Base-by-base conservation (phyloP, 192 early-diverging fungal species). In the Coemansia sp. region DNA sequence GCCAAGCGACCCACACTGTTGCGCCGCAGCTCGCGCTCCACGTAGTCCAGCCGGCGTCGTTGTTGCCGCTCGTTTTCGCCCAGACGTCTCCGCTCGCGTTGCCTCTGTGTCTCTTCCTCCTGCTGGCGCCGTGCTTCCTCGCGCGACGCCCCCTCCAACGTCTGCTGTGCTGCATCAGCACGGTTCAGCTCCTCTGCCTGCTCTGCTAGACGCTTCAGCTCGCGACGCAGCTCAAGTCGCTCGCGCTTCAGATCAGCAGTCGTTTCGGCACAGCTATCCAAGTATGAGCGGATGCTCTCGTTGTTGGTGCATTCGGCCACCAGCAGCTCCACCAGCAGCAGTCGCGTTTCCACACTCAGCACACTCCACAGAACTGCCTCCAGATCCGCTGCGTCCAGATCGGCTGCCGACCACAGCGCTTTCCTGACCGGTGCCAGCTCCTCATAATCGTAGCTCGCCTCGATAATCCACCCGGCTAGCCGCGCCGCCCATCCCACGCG, bases 251-350 rank as follows among this genome's bases (percentile, higher is more conserved):
- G 74, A 49, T 89, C 92, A 0, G 83, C 84, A 22, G 85, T 74
- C 8, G 88, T 67, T 49, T 94, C 90, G 4, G 88, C 74, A 34
- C 87, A 88, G 51, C 88, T 79, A 34, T 93, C 93, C 58, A 93
- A 84, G 69, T 88, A 92, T 27, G 78, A 68, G 21, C 92, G 85
- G 60, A 83, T 67, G 27, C 47, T 34, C 71, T 86, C 82, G 58
- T 84, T 85, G 34, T 74, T 71, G 41, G 78, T 58, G 23, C 87
- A 85, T 64, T 88, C 86, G 23, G 82, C 78, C 28, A 87, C 83
- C 23, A 88, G 68, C 34, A 88, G 85, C 25, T 89, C 83, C 48
- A 93, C 67, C 14, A 96, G 67, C 18, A 65, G 51, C n/a, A 94
- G 65, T 18, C 89, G 88, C 59, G 84, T 71, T 22, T 78, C 80